Evolutionary conservation across 1,284 basidiomycete genomes (phyloP), one percentile per base, ranked within the genome.

Genomic region (Rhodotorula mucilaginosa): DNA sequence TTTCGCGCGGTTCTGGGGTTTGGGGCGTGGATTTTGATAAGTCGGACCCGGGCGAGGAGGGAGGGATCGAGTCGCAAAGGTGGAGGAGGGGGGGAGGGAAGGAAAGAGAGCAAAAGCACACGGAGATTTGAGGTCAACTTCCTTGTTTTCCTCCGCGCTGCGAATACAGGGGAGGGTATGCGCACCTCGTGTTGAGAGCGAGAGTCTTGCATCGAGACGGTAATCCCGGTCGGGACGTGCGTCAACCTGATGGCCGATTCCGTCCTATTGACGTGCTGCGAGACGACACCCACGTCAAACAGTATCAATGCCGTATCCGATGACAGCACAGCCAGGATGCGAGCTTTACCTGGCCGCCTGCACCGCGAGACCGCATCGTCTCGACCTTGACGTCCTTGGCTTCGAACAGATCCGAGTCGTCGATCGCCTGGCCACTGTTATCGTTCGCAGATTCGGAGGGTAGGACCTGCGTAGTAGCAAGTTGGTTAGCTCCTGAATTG

Each of bases 201-300:
- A 74, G 95, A 94, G 78, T 99, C 96, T 83, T 99, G 97, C 93
- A 98, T 98, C 5, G 93, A 95, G 15, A 99, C 97, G 0, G 89
- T 90, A 68, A 98, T 91, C 0, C 95, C 94, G 1, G 93, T 92
- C 0, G 97, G 96, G 19, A 92, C 83, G 78, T 99, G 97, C 0
- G 94, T 97, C 49, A 99, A 82, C 1, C 97, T 89, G n/a, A 99
- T 92, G 1, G 97, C 97, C 0, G 94, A 97, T 82, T 99, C 97
- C 0, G 96, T 99, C 85, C 92, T 93, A 83, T 99, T 99, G 78
- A 99, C 97, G 82, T 99, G 96, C 89, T 96, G 79, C 46, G 61
- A 16, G 16, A 6, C 12, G 31, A 18, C 16, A 51, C 68, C 29
- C 18, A 23, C 49, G 7, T 5, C 34, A 34, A 34, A 34, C 5